phyloP scores from a whole-genome alignment of 768 basidiomycete genomes.

The Suillus placidus region DNA sequence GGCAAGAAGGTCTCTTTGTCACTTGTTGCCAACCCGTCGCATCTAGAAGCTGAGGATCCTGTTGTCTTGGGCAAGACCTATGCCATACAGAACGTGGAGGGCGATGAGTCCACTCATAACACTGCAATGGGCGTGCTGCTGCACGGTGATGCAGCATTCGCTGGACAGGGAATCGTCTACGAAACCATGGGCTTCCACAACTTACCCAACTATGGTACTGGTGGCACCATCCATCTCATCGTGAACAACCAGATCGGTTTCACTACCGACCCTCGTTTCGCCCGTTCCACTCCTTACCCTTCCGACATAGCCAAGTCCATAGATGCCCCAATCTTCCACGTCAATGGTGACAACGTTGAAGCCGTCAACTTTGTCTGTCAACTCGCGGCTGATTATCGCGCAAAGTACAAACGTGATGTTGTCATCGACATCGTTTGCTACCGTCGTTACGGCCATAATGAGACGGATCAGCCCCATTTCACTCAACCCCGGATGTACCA shows the following conservation, averaged over 20 bases:
- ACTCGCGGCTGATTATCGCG: slow-evolving; percentile 96
- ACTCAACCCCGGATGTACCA: slow-evolving; percentile 99
- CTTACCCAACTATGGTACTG: slow-evolving; percentile 93
- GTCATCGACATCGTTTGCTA: slow-evolving; percentile 99
- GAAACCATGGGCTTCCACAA: slow-evolving; percentile 99
- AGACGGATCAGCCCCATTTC: slow-evolving; percentile 98
- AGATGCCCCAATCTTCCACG: slow-evolving; percentile 98
- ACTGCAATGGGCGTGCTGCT: slow-evolving; percentile 95
- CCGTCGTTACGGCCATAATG: slow-evolving; percentile 99
- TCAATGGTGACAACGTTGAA: slow-evolving; percentile 98
- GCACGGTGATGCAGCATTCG: slow-evolving; percentile 98
- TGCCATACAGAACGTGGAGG: slow-evolving; percentile 93
- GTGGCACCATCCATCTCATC: slow-evolving; percentile 97
- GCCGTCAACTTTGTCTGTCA: slow-evolving; percentile 99
- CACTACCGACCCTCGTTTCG: slow-evolving; percentile 97
- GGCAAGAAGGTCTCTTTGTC: slow-evolving; percentile 98
- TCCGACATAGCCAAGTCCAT: slow-evolving; percentile 99
- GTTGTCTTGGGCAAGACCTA: slow-evolving; percentile 99
- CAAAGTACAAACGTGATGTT: slow-evolving; percentile 98
- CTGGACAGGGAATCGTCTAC: slow-evolving; percentile 97
- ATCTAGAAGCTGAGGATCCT: slow-evolving; percentile 95
- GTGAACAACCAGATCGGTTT: slow-evolving; percentile 99
- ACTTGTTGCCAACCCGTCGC: slow-evolving; percentile 97
- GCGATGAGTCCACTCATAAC: slow-evolving; percentile 76
- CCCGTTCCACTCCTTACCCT: slow-evolving; percentile 96